Percentiles rank a stretch among this genome's conserved stretches.
Evolutionary conservation across 228 moss, liverwort and hornwort genomes (phyloP).

Genomic region (Sphagnum fallax): DNA sequence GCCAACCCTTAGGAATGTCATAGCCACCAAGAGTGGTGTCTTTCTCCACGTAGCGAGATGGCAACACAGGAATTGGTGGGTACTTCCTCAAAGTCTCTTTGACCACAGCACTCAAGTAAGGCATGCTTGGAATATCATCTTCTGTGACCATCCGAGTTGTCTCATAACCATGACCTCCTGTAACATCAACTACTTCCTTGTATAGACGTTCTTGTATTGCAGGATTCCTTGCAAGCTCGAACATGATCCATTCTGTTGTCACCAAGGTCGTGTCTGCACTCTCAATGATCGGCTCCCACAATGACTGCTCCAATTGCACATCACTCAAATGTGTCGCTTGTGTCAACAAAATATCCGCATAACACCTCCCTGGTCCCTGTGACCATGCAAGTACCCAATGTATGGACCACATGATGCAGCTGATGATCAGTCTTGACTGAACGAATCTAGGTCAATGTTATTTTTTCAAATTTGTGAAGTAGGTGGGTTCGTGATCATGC

Average conservation of each 20-base stretch:
- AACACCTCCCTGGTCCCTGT: constrained; percentile 50
- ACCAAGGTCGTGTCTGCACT: constrained; percentile 55
- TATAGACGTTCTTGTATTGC: constrained; percentile 39
- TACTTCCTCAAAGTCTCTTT: constrained; percentile 67
- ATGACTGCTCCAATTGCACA: constrained; percentile 37
- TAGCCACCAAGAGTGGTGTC: constrained; percentile 62
- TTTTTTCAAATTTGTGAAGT: too few relatives aligned
- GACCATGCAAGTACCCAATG: not conserved
- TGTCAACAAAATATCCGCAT: constrained; percentile 46
- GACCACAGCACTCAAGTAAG: constrained; percentile 45
- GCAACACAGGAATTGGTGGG: constrained; percentile 48
- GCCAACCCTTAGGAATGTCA: constrained; percentile 49
- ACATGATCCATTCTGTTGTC: constrained; percentile 69
- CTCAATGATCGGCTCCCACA: constrained; percentile 82
- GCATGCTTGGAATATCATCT: constrained; percentile 54
- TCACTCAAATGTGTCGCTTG: constrained; percentile 37
- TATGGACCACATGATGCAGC: not conserved
- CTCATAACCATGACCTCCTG: constrained; percentile 12
- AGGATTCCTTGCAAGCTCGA: constrained; percentile 48
- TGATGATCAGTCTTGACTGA: not conserved
- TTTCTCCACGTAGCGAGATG: constrained; percentile 40
- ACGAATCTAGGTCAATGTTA: too few relatives aligned
- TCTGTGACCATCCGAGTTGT: constrained; percentile 58
- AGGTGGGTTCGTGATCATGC: too few relatives aligned
- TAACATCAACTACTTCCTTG: constrained; percentile 39